phyloP scores from a whole-genome alignment of 2,329 filamentous ascomycete species.

The Taxawa tesnikishii region DNA sequence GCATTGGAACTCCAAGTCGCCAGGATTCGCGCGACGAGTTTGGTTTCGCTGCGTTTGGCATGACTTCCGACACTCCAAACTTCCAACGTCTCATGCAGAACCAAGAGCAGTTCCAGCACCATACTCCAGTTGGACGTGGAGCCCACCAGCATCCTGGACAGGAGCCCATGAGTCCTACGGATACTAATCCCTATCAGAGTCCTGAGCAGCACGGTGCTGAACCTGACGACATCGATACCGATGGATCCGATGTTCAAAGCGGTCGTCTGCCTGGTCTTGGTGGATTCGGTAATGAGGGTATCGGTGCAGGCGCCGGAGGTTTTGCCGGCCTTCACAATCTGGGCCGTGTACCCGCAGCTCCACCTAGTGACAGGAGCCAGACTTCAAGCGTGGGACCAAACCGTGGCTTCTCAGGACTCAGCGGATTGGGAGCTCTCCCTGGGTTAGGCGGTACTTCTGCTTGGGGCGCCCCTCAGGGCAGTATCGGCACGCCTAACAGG shows the following conservation, averaged over 20 bases:
- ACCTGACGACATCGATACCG: slow-evolving; percentile 34
- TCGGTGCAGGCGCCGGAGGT: slow-evolving; percentile 10
- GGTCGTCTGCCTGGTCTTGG: slow-evolving; percentile 39
- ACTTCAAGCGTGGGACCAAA: slow-evolving; percentile 73
- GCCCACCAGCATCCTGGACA: slow-evolving; percentile 34
- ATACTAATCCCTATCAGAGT: slow-evolving; percentile 93
- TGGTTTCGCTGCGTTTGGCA: slow-evolving; percentile 48
- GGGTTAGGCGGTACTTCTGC: slow-evolving; percentile 41
- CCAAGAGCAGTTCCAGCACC: slow-evolving; percentile 43
- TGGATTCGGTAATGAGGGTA: slow-evolving; percentile 32
- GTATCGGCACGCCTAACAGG: slow-evolving; percentile 61
- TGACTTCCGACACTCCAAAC: slow-evolving; percentile 38
- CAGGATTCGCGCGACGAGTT: slow-evolving; percentile 43
- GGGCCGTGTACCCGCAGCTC: slow-evolving; percentile 32
- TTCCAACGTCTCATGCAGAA: slow-evolving; percentile 44
- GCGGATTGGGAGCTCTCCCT: slow-evolving; percentile 44
- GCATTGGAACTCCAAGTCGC: slow-evolving; percentile 31
- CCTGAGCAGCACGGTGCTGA: slow-evolving; percentile 64
- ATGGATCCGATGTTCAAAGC: slow-evolving; percentile 16
- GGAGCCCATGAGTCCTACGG: slow-evolving; percentile 77
- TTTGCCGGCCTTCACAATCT: slow-evolving; percentile 21
- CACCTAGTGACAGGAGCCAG: slow-evolving; percentile 81
- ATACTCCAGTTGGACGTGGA: slow-evolving; percentile 27
- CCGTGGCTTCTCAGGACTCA: slow-evolving; percentile 56
- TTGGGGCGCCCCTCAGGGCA: slow-evolving; percentile 51